Evolutionary conservation across 805 yeast species (phyloP), one percentile per base, ranked within the genome.

Genomic region (Zygosaccharomyces gambellarensis): DNA sequence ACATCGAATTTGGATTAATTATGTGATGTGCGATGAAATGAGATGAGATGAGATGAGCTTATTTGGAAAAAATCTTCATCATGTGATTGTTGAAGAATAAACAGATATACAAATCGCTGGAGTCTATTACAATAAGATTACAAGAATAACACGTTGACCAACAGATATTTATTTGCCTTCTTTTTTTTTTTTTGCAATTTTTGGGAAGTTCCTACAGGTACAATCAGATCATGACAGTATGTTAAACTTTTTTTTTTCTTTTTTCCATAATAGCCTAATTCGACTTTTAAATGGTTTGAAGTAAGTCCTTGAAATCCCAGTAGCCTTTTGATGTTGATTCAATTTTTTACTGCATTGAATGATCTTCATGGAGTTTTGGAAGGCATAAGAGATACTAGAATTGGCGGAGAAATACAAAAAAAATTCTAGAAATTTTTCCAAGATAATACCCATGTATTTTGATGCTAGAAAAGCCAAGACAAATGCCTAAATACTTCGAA

Each of bases 11-110:
- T 17, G 17, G 2, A 17, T 17, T 17, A 17, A 17, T 17, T 17
- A 17, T 17, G 7, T 25, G 7, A 6, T 8, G 3, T 23, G 6
- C n/a, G 29, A 39, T 6, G 29, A 40, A 36, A 29, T 40, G 36
- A 27, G 17, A 40, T 40, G 44, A 40, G 36, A 31, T 31, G 34
- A n/a, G 34, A 39, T 17, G 42, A 39, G 30, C 17, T 12, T n/a
- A n/a, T 9, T 25, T 17, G 31, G 1, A 10, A 17, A 39, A 22
- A 39, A 23, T 21, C 3, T 21, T 14, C 6, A 21, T 27, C 44
- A 40, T 23, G 36, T 40, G 44, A n/a, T 14, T 4, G 10, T n/a
- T 34, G 6, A 34, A 34, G 28, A 25, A 14, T 14, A 21, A 17
- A 14, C 3, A 6, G 22, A 5, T 34, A 34, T 11, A 5, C 22